Percentiles rank a stretch among this genome's conserved stretches.
phyloP scores from a whole-genome alignment of 208 protist genomes.

The Crithidia fasciculata region DNA sequence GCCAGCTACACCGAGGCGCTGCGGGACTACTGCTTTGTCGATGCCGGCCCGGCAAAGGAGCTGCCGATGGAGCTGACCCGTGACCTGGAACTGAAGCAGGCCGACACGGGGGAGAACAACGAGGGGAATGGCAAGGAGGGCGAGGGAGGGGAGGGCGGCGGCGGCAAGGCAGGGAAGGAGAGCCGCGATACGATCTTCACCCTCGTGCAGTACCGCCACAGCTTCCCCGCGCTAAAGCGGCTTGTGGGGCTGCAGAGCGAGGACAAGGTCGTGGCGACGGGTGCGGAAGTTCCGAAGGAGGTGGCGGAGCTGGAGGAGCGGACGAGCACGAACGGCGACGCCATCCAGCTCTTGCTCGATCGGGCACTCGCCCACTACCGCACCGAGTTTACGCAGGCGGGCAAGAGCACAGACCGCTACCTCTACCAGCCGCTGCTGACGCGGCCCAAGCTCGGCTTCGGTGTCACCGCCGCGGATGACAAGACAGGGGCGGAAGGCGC shows the following conservation, averaged over 20 bases:
- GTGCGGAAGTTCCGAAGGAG: slow-evolving; percentile 4
- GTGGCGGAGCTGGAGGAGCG: slow-evolving; percentile 19
- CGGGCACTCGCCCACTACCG: slow-evolving; percentile 19
- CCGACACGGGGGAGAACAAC: slow-evolving; percentile 12
- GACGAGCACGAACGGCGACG: slow-evolving; percentile 18
- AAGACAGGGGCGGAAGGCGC: slow-evolving; percentile 12
- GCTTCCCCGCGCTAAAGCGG: slow-evolving; percentile 17
- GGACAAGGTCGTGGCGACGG: background rate
- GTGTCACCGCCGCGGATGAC: slow-evolving; percentile 13
- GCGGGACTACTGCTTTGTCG: slow-evolving; percentile 39
- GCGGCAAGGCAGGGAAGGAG: background rate
- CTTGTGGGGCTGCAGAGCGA: background rate
- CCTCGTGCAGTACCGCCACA: slow-evolving; percentile 24
- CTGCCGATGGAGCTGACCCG: slow-evolving; percentile 27
- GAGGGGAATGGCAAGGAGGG: slow-evolving; percentile 1
- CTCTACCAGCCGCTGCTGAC: slow-evolving; percentile 64
- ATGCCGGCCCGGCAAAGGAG: slow-evolving; percentile 41
- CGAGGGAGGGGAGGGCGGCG: background rate
- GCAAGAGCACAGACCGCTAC: slow-evolving; percentile 49
- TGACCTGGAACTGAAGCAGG: slow-evolving; percentile 33
- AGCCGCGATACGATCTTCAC: slow-evolving; percentile 18
- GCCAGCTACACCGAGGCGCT: slow-evolving; percentile 52
- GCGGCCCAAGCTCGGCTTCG: slow-evolving; percentile 11
- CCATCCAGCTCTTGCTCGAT: slow-evolving; percentile 26
- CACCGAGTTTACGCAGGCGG: slow-evolving; percentile 51